Conservation (phyloP, 768 basidiomycete genomes). For the Lanmaoa pseudosensibilis region DNA sequence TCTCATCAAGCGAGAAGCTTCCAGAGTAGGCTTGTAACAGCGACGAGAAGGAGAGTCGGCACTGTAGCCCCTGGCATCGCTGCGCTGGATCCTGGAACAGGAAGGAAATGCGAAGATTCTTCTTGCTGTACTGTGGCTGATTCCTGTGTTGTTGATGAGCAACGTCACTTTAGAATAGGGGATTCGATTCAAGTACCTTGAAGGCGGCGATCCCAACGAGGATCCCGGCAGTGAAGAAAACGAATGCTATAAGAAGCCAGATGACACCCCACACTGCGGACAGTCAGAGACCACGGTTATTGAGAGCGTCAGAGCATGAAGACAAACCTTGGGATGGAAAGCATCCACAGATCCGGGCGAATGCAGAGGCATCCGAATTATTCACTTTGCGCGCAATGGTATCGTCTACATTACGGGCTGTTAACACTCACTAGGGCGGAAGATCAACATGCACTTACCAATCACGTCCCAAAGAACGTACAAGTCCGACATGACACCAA, state of each 20-base stretch:
- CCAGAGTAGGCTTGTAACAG: conserved; percentile 26
- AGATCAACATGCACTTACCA: conserved; percentile 42
- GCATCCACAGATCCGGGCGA: conserved; percentile 83
- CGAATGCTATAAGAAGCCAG: conserved; percentile 75
- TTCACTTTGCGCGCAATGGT: conserved; percentile 84
- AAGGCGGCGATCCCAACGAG: conserved; percentile 78
- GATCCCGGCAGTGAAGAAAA: conserved; percentile 74
- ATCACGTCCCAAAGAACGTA: conserved; percentile 89
- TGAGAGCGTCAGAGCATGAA: neutral
- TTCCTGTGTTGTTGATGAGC: conserved; percentile 42
- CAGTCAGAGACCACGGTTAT: conserved; percentile 1
- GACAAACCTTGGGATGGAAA: conserved; percentile 72
- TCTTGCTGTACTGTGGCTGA: conserved; percentile 54
- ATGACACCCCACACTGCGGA: conserved; percentile 80
- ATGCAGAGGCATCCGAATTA: conserved; percentile 82
- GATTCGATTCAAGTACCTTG: conserved; percentile 54
- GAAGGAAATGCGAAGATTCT: conserved; percentile 57
- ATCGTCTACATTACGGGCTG: conserved; percentile 59
- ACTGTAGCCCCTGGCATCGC: conserved; percentile 32
- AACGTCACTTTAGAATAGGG: neutral
- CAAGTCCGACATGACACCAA: conserved; percentile 85
- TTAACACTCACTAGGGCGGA: neutral
- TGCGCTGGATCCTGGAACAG: conserved; percentile 52
- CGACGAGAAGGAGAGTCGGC: conserved; percentile 24
- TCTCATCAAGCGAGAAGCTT: conserved; percentile 19